Percentiles rank a stretch among this genome's conserved stretches.
These are phyloP conservation scores for Malbranchea zuffiana DNA, from an alignment of 2,329 filamentous ascomycete species.

Conservation along the genomic window DNA sequence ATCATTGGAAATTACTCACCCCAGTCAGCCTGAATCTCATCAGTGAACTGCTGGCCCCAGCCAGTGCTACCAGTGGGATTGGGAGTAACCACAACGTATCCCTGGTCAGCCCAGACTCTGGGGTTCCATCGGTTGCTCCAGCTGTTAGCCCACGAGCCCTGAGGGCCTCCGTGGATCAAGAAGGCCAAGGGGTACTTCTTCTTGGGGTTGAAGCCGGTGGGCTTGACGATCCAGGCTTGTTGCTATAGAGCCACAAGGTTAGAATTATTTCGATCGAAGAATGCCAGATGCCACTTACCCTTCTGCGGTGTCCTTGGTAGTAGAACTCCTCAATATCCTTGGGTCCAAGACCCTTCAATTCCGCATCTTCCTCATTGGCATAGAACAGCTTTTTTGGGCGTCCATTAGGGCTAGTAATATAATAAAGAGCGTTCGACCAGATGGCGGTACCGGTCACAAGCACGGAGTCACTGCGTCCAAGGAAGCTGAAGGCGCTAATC, in stretches of 20 bases:
- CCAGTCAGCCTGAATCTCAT: constrained; percentile 72
- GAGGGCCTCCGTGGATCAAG: constrained; percentile 73
- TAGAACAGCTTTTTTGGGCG: constrained; percentile 23
- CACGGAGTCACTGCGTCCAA: constrained; percentile 22
- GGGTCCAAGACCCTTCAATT: constrained; percentile 26
- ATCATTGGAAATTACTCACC: constrained; percentile 35
- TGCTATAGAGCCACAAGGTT: constrained; percentile 19
- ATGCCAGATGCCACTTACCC: constrained; percentile 17
- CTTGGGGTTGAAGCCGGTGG: constrained; percentile 50
- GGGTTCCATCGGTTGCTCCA: constrained; percentile 84
- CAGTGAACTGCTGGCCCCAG: constrained; percentile 65
- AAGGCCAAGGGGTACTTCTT: constrained; percentile 72
- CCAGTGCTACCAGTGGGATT: constrained; percentile 78
- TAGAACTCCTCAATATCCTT: constrained; percentile 30
- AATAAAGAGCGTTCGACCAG: constrained; percentile 29
- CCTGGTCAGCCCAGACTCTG: constrained; percentile 75
- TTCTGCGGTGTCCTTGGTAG: constrained; percentile 27
- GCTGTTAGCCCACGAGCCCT: constrained; percentile 61
- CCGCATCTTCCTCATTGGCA: constrained; percentile 32
- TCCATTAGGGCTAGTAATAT: constrained; percentile 23
- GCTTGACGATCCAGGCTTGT: constrained; percentile 33
- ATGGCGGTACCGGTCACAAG: constrained; percentile 27
- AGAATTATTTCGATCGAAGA: constrained; percentile 3
- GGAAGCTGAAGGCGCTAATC: constrained; percentile 22
- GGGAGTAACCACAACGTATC: constrained; percentile 69